These are phyloP conservation scores for Phytophthora colocasiae DNA, from an alignment of 352 stramenopile species.

Conservation along the genomic window DNA sequence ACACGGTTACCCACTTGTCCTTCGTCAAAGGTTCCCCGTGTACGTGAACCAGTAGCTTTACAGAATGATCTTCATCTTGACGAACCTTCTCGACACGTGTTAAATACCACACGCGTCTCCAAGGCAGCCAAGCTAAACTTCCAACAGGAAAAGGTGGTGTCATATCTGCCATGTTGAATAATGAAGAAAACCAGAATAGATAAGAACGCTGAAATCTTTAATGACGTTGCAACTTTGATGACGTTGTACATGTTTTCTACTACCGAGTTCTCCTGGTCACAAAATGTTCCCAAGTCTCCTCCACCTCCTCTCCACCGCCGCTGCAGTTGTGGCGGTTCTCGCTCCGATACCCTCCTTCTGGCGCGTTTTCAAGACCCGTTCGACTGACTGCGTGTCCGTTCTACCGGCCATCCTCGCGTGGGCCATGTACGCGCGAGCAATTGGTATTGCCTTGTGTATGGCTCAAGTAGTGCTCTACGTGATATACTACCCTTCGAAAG, in stretches of 20 bases:
- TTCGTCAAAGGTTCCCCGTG: conserved; percentile 53
- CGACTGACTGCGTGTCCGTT: conserved; percentile 46
- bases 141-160: conserved; percentile 12
- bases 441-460: conserved; percentile 29
- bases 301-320: conserved; percentile 48
- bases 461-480: conserved; percentile 28
- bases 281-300: conserved; percentile 7
- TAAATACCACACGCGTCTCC: conserved; percentile 59
- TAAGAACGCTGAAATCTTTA: too few species aligned
- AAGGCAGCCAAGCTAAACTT: conserved; percentile 50
- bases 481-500: conserved; percentile 13
- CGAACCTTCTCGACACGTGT: conserved; percentile 40
- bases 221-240: too few species aligned
- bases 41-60: conserved; percentile 42
- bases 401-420: conserved; percentile 51
- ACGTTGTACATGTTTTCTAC: too few species aligned
- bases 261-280: too few species aligned
- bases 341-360: conserved; percentile 56
- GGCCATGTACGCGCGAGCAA: conserved; percentile 33
- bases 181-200: not conserved
- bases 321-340: conserved; percentile 59
- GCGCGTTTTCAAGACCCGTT: conserved; percentile 52
- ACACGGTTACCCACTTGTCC: conserved; percentile 56
- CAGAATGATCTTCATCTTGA: conserved; percentile 13
- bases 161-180: conserved; percentile 10